These are phyloP conservation scores for Inonotus obliquus DNA, from an alignment of 1,284 basidiomycete species.

Conservation along the genomic window DNA sequence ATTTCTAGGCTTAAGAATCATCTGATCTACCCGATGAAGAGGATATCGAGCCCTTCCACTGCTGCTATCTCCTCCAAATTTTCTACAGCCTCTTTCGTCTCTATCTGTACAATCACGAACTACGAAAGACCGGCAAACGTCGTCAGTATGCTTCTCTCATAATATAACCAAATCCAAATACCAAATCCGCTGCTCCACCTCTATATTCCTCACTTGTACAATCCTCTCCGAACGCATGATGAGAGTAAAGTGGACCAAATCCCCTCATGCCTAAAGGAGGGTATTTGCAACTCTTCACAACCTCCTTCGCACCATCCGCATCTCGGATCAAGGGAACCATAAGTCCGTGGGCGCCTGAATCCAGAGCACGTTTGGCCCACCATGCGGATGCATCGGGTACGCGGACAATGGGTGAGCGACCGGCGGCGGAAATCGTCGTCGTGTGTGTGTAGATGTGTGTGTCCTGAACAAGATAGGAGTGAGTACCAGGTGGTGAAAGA, in stretches of 20 bases:
- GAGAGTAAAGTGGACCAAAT: conserved; percentile 32
- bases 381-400: conserved; percentile 15
- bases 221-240: conserved; percentile 27
- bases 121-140: neutral
- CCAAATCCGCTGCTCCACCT: conserved; percentile 24
- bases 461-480: neutral
- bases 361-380: conserved; percentile 24
- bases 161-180: neutral
- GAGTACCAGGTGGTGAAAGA: neutral
- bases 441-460: conserved; percentile 15
- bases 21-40: conserved; percentile 19
- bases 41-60: conserved; percentile 25
- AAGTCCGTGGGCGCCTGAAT: conserved; percentile 30
- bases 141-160: neutral
- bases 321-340: conserved; percentile 31
- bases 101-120: conserved; percentile 29
- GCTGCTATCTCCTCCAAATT: conserved; percentile 19
- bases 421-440: conserved; percentile 14
- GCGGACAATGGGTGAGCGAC: conserved; percentile 19
- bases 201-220: conserved; percentile 24
- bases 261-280: conserved; percentile 29
- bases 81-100: conserved; percentile 20
- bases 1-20: no score
- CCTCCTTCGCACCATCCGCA: conserved; percentile 26
- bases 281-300: conserved; percentile 27